Percentiles rank a stretch among this genome's conserved stretches.
These are phyloP conservation scores for Crithidia fasciculata DNA, from an alignment of 208 protist genomes.

Conservation along the genomic window DNA sequence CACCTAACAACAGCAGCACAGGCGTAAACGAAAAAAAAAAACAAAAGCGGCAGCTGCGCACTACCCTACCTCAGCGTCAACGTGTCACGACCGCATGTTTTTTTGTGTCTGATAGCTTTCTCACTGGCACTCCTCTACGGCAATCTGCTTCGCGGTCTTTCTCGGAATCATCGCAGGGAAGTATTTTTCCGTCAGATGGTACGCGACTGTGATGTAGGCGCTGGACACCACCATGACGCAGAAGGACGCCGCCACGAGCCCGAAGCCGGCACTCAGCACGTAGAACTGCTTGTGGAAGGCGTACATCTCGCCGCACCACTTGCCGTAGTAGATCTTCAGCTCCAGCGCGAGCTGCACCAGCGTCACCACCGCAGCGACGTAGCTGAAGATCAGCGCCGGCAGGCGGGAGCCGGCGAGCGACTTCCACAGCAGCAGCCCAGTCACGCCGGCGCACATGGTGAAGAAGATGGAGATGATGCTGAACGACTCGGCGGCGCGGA, in stretches of 20 bases:
- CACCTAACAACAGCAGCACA: neutral
- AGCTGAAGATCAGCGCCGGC: slow-evolving; percentile 57
- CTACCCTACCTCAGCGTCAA: neutral
- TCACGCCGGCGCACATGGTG: slow-evolving; percentile 37
- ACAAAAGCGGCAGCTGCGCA: neutral
- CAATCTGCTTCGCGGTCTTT: slow-evolving; percentile 53
- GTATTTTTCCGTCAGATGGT: slow-evolving; percentile 49
- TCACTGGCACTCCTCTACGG: slow-evolving; percentile 41
- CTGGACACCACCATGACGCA: slow-evolving; percentile 51
- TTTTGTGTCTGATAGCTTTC: neutral
- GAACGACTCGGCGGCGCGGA: slow-evolving; percentile 58
- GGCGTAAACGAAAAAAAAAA: neutral
- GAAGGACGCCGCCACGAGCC: slow-evolving; percentile 47
- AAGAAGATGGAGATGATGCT: slow-evolving; percentile 59
- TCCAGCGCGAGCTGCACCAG: slow-evolving; percentile 60
- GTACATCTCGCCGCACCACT: slow-evolving; percentile 59
- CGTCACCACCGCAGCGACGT: slow-evolving; percentile 36
- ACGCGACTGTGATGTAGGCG: slow-evolving; percentile 40
- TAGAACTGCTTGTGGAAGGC: slow-evolving; percentile 59
- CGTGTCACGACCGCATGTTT: neutral
- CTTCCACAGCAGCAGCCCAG: slow-evolving; percentile 61
- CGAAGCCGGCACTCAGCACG: slow-evolving; percentile 68
- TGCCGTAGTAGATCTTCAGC: slow-evolving; percentile 70
- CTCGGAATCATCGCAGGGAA: slow-evolving; percentile 49
- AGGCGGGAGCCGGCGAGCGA: slow-evolving; percentile 41